These are phyloP conservation scores for Mycocentrospora acerina DNA, from an alignment of 2,329 filamentous ascomycete genomes.

Conservation along the genomic window DNA sequence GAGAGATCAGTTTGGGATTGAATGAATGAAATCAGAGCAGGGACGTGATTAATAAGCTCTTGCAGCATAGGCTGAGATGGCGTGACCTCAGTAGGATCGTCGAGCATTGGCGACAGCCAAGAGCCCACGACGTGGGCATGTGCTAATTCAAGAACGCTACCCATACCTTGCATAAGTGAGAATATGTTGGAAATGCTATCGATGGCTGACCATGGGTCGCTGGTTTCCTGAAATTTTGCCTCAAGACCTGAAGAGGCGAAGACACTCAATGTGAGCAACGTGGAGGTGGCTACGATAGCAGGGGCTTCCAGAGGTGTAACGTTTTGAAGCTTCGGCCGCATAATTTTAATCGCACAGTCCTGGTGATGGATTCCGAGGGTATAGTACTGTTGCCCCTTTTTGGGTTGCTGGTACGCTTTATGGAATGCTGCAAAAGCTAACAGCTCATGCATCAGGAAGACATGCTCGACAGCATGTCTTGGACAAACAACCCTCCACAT, in stretches of 20 bases:
- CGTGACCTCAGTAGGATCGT: constrained; percentile 17
- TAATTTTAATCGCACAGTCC: constrained; percentile 36
- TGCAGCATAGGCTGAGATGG: constrained; percentile 32
- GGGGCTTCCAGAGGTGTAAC: constrained; percentile 34
- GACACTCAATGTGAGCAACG: constrained; percentile 31
- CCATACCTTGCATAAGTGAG: constrained; percentile 38
- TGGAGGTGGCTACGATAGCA: constrained; percentile 34
- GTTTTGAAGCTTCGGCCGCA: constrained; percentile 30
- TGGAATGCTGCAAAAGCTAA: constrained; percentile 45
- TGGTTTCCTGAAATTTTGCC: constrained; percentile 10
- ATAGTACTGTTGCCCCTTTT: constrained; percentile 29
- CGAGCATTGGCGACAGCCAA: constrained; percentile 26
- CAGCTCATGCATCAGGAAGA: constrained; percentile 46
- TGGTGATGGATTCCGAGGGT: constrained; percentile 41
- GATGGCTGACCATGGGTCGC: constrained; percentile 16
- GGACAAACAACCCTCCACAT: constrained; percentile 41
- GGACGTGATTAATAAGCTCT: constrained; percentile 23
- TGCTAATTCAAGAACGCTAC: constrained; percentile 28
- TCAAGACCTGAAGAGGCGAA: constrained; percentile 35
- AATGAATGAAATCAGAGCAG: constrained; percentile 20
- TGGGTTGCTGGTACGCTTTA: constrained; percentile 33
- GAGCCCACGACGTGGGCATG: constrained; percentile 20
- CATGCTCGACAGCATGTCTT: constrained; percentile 35
- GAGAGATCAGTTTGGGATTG: constrained; percentile 20
- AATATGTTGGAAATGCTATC: constrained; percentile 39